Evolutionary conservation across 192 early-diverging fungal species (phyloP).

Genomic region (Polychytrium aggregatum): DNA sequence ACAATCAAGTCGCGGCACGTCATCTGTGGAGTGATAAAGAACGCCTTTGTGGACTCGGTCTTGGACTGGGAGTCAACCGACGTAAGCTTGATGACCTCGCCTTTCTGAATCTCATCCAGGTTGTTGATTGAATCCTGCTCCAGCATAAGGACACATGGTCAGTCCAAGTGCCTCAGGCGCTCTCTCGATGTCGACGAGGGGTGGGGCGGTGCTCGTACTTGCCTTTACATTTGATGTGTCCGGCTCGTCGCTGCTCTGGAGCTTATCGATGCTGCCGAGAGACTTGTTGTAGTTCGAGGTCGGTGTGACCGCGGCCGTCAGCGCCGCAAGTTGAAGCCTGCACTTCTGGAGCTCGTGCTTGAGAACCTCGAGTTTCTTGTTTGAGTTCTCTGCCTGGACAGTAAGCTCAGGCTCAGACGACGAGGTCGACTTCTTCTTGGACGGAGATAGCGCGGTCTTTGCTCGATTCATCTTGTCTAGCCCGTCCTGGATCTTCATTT

Average conservation of each 20-base stretch:
- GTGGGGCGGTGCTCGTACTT: neutral
- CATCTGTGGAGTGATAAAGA: conserved; percentile 20
- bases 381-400: conserved; percentile 22
- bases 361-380: conserved; percentile 27
- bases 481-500: conserved; percentile 44
- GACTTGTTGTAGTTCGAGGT: too few species aligned
- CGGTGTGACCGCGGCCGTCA: conserved; percentile 12
- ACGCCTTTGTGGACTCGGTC: conserved; percentile 19
- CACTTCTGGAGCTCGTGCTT: conserved; percentile 38
- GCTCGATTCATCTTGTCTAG: conserved; percentile 30
- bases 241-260: too few species aligned
- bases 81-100: conserved; percentile 25
- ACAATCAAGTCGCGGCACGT: conserved; percentile 17
- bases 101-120: too few species aligned
- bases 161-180: too few species aligned
- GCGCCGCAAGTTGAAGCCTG: conserved; percentile 22
- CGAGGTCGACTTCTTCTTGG: neutral
- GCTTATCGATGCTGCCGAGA: too few species aligned
- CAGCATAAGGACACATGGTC: too few species aligned
- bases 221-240: too few species aligned
- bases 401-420: conserved; percentile 19
- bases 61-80: conserved; percentile 18
- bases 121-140: too few species aligned
- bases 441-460: conserved; percentile 14
- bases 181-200: neutral